phyloP scores from a whole-genome alignment of 148 eudicot genomes.

The Oxyria digyna region DNA sequence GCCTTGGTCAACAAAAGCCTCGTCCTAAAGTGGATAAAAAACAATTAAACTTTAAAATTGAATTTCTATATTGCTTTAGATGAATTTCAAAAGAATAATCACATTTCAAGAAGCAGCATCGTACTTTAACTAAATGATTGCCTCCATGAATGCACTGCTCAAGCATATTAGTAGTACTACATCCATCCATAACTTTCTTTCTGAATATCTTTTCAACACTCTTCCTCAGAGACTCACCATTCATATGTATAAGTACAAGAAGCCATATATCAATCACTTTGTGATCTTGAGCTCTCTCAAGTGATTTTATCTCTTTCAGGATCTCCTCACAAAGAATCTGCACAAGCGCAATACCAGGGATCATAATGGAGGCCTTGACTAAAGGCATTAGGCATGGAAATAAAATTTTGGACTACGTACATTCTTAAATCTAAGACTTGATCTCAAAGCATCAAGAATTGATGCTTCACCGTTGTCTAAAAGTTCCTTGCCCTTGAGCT shows the following conservation, averaged over 20 bases:
- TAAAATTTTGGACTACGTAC: conserved; percentile 14
- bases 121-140: conserved; percentile 41
- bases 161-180: conserved; percentile 30
- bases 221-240: conserved; percentile 36
- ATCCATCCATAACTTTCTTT: conserved; percentile 43
- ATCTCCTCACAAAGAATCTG: conserved; percentile 48
- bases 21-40: conserved; percentile 20
- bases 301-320: conserved; percentile 38
- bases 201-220: conserved; percentile 38
- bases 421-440: conserved; percentile 48
- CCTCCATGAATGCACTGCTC: conserved; percentile 37
- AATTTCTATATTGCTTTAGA: background rate
- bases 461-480: conserved; percentile 31
- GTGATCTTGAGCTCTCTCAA: conserved; percentile 34
- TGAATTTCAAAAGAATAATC: conserved; percentile 3
- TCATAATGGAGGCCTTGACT: background rate
- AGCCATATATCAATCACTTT: conserved; percentile 55
- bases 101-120: background rate
- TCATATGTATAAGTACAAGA: conserved; percentile 37
- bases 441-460: conserved; percentile 40
- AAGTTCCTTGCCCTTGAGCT: conserved; percentile 35
- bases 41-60: conserved; percentile 3
- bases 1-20: too few species aligned
- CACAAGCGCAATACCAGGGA: background rate
- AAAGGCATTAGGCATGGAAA: background rate